These are phyloP conservation scores for Rosa hybrid DNA, from an alignment of 331 rosid genomes.

Conservation along the genomic window DNA sequence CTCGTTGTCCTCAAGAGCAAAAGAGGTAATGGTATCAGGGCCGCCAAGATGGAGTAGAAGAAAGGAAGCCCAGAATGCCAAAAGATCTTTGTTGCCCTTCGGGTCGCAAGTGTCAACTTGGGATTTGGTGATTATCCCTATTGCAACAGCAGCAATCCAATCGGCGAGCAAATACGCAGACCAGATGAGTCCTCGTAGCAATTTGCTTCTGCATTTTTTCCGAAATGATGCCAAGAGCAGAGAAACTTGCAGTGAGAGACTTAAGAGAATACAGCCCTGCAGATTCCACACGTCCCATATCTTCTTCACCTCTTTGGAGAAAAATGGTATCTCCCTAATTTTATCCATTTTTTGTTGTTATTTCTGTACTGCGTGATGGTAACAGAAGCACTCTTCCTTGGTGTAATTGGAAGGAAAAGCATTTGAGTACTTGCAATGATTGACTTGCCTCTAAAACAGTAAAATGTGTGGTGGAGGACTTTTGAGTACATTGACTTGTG, in stretches of 20 bases:
- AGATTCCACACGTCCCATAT: constrained; percentile 30
- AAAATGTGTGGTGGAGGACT: too few relatives aligned
- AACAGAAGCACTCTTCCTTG: too few relatives aligned
- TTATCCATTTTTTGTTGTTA: too few relatives aligned
- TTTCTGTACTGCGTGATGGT: too few relatives aligned
- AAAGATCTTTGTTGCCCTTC: background rate
- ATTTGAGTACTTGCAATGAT: too few relatives aligned
- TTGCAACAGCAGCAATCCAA: constrained; percentile 26
- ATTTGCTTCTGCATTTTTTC: constrained; percentile 18
- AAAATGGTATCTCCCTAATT: too few relatives aligned
- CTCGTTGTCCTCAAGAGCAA: constrained; percentile 37
- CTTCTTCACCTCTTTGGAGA: background rate
- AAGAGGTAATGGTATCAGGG: constrained; percentile 34
- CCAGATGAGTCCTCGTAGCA: constrained; percentile 24
- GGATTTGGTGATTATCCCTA: constrained; percentile 23
- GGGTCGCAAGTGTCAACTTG: background rate
- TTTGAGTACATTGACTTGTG: too few relatives aligned
- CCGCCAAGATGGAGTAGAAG: constrained; percentile 35
- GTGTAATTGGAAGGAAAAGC: too few relatives aligned
- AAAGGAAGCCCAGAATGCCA: constrained; percentile 32
- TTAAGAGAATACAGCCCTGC: constrained; percentile 11
- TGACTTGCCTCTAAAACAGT: too few relatives aligned
- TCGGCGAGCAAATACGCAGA: constrained; percentile 24
- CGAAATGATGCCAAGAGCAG: constrained; percentile 11
- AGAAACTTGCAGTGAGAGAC: constrained; percentile 19